These are phyloP conservation scores for Yarrowia sp. DNA, from an alignment of 805 yeast genomes.

Conservation along the genomic window DNA sequence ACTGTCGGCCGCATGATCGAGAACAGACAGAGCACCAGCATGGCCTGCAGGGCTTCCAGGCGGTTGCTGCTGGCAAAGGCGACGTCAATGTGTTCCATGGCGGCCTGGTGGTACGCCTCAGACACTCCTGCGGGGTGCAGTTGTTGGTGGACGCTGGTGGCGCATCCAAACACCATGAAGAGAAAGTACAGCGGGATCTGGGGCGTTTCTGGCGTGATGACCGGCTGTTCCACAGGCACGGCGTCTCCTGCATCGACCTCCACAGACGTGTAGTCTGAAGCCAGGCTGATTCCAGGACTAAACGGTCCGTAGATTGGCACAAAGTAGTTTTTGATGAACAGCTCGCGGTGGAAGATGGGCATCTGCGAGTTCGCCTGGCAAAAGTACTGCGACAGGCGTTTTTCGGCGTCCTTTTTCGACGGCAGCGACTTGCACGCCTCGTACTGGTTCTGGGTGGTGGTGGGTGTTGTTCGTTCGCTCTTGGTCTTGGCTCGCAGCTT, in stretches of 20 bases:
- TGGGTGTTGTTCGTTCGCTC: constrained; percentile 8
- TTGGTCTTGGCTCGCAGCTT: constrained; percentile 51
- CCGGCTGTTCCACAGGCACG: constrained; percentile 1
- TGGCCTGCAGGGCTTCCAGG: constrained; percentile 75
- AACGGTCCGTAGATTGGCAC: constrained; percentile 81
- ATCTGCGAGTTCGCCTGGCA: constrained; percentile 82
- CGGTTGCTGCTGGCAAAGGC: constrained; percentile 65
- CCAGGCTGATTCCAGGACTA: constrained; percentile 61
- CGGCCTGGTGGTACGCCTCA: constrained; percentile 72
- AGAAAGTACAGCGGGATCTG: constrained; percentile 58
- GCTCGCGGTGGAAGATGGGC: constrained; percentile 84
- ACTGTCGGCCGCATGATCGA: constrained; percentile 87
- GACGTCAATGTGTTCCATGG: constrained; percentile 63
- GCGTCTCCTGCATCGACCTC: constrained; percentile 26
- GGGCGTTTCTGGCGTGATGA: constrained; percentile 13
- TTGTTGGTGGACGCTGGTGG: constrained; percentile 74
- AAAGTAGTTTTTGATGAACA: constrained; percentile 68
- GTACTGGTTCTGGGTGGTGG: constrained; percentile 7
- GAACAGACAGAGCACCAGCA: constrained; percentile 70
- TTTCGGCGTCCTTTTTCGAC: constrained; percentile 71
- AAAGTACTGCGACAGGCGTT: constrained; percentile 68
- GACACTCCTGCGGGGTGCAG: constrained; percentile 70
- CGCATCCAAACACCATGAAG: constrained; percentile 79
- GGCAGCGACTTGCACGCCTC: constrained; percentile 59
- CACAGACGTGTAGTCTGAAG: constrained; percentile 43